Conservation (phyloP, 2,329 filamentous ascomycete genomes). For the Colletotrichum sublineola region DNA sequence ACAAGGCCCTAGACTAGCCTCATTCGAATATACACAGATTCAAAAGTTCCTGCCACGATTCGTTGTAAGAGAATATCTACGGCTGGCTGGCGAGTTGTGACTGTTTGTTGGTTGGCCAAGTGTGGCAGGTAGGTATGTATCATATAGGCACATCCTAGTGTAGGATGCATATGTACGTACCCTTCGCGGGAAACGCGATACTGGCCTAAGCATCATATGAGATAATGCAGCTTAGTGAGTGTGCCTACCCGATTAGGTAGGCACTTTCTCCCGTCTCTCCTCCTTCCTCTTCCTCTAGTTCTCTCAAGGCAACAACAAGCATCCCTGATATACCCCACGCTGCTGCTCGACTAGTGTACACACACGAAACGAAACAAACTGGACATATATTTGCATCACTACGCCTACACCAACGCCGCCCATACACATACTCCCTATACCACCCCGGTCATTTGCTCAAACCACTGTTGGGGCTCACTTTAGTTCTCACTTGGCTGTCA, state of each 20-base stretch:
- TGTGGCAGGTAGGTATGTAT: not conserved
- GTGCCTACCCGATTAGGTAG: conserved; percentile 33
- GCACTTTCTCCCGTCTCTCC: not conserved
- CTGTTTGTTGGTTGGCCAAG: not conserved
- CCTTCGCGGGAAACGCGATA: not conserved
- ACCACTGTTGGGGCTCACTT: conserved; percentile 17
- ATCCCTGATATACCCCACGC: not conserved
- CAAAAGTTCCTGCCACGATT: conserved; percentile 32
- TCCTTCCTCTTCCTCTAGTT: conserved; percentile 15
- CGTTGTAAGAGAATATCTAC: conserved; percentile 15
- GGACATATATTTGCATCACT: not conserved
- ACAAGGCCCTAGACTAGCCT: conserved; percentile 8
- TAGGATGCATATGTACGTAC: not conserved
- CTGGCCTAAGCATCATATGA: not conserved
- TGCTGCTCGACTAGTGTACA: not conserved
- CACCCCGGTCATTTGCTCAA: conserved; percentile 17
- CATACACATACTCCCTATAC: not conserved
- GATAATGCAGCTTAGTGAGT: not conserved
- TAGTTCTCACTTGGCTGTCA: conserved; percentile 18
- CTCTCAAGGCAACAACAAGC: not conserved
- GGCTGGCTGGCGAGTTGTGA: not conserved
- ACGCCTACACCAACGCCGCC: not conserved
- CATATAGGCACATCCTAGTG: too few species aligned
- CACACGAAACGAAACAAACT: not conserved
- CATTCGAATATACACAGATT: conserved; percentile 2